Base-by-base conservation (phyloP, 169 alveolate species). In the Plasmodium ovale region DNA sequence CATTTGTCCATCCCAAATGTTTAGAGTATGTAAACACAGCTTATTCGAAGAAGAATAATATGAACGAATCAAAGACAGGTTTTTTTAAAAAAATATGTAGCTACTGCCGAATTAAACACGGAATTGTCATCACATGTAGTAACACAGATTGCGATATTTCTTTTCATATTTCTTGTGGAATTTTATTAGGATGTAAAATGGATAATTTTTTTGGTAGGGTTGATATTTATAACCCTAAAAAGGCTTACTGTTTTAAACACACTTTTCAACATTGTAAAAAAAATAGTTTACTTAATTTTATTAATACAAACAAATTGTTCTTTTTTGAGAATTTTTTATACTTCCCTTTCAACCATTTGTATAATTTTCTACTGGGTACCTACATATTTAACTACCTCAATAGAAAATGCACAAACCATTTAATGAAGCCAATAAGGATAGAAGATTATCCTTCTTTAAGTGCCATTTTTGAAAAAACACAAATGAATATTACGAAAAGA, bases 181-280 rank as follows among this genome's bases (percentile, higher is more conserved):
- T 82, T 49, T 53, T 65, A 1, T 51, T 82, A 49, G 90, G 90
- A 21, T 82, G 90, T 39, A 82, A 82, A 25, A 82, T 82, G 90
- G 90, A 82, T 59, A 82, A 82, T 25, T 82, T 82, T 53, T 82
- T 82, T 64, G 90, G 90, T 31, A 54, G 90, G 14, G 90, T 82
- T 12, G 90, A 82, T 82, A 82, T 82, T 49, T 82, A 82, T 69
- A 82, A 82, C 16, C 90, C 90, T 21, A 82, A 82, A 58, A 82
- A 82, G 42, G 84, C 84, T 7, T 82, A 82, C 23, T 82, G 90
- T 65, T 82, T 82, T 82, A 82, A 82, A 29, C 90, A 82, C 44
- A 82, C 90, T 2, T 82, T 82, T 58, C 90, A 82, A 37, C 51
- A 47, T 37, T 82, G 65, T 65, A 82, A 82, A 54, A 82, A 65